Evolutionary conservation across 1,284 basidiomycete genomes (phyloP).

Genomic region (Cerioporus squamosus): DNA sequence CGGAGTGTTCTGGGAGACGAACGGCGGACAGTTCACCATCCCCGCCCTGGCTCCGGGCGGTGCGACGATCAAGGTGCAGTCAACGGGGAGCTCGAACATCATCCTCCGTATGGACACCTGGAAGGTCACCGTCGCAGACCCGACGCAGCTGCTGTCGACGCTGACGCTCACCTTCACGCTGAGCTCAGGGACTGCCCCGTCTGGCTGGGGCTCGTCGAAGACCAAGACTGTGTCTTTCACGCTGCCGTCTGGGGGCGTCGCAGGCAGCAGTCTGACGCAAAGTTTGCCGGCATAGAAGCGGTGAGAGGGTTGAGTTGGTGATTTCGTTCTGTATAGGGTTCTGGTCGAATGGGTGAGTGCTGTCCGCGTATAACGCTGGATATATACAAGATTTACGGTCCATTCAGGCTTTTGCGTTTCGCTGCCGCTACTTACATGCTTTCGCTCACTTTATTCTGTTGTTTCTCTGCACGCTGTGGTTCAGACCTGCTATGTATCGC

Average conservation of each 20-base stretch:
- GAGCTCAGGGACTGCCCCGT: constrained; percentile 34
- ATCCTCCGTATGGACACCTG: constrained; percentile 49
- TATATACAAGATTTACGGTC: background rate
- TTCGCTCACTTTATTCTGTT: no score
- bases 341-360: no score
- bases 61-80: constrained; percentile 44
- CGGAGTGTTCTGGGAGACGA: constrained; percentile 40
- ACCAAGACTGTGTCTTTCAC: constrained; percentile 35
- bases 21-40: constrained; percentile 33
- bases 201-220: constrained; percentile 37
- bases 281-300: constrained; percentile 14
- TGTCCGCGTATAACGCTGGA: background rate
- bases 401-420: no score
- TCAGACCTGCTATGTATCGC: no score
- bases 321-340: no score
- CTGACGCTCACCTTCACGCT: constrained; percentile 39
- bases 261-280: constrained; percentile 48
- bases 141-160: constrained; percentile 44
- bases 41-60: constrained; percentile 14
- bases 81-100: constrained; percentile 47
- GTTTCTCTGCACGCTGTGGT: no score
- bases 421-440: no score
- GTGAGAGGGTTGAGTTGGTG: background rate
- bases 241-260: constrained; percentile 37
- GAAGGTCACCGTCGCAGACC: constrained; percentile 61